Evolutionary conservation across 345 rosid species (phyloP), one percentile per base, ranked within the genome.

Genomic region (Dimocarpus longan): DNA sequence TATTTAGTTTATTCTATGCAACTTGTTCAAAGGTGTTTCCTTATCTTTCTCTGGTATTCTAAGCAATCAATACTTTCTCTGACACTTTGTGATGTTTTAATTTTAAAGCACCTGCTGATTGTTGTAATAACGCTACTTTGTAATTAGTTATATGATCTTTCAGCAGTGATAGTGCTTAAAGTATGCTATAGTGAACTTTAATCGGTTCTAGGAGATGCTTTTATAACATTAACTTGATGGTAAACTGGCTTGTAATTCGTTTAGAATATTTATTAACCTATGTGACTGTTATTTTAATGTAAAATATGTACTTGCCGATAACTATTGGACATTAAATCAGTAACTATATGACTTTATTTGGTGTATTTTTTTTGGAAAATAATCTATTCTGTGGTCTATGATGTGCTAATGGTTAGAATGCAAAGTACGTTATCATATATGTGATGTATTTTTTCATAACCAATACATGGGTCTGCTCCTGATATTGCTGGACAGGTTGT

Each of bases 401-500:
- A 6, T 46, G 37, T 32, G 37, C 37, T 39, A 7, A 46, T 46
- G 52, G 52, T 46, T 46, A 4, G 16, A 24, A 68, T 68, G 73
- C 15, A 1, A 42, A 73, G 28, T 40, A 32, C n/a, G 11, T 68
- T 79, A 16, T 32, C 57, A 42, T n/a, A 8, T 28, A 9, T 16
- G 12, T 60, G 54, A 69, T 57, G 40, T 10, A 10, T n/a, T 70
- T 60, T 24, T 73, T 68, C 44, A 71, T 39, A 96, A 85, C 99
- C 98, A 60, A 91, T 96, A 67, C 99, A 93, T 76, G 98, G 99
- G 39, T 92, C 98, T 85, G 98, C 99, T 77, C 99, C 99, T 60
- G 97, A 94, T 89, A 96, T 94, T 75, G 99, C 99, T 71, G 98
- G 97, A 84, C 99, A 96, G 98, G 99, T 95, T 76, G 70, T 62